A percentile compares a stretch with the other conserved stretches of the same genome.
Evolutionary conservation across 441 rosid species (phyloP).

Genomic region (Populus hybrid): DNA sequence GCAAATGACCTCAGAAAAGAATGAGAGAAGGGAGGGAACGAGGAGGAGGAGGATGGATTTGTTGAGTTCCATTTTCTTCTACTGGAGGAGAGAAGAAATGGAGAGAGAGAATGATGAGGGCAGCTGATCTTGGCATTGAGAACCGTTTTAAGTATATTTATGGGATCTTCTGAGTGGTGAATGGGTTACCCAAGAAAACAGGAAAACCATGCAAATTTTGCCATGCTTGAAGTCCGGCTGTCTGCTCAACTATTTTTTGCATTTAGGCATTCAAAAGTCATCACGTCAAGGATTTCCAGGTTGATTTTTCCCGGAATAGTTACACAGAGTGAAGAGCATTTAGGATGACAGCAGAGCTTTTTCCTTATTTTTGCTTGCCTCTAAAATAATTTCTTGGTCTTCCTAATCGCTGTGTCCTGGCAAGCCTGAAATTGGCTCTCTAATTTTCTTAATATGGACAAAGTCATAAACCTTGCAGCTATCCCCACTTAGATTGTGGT

Average conservation of each 20-base stretch:
- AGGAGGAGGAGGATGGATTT: slow-evolving; percentile 4
- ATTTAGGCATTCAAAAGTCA: neutral
- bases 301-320: neutral
- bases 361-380: neutral
- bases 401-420: neutral
- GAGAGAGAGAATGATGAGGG: neutral
- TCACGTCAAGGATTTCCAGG: neutral
- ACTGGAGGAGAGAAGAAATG: neutral
- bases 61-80: slow-evolving; percentile 23
- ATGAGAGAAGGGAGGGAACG: slow-evolving; percentile 15
- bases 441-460: neutral
- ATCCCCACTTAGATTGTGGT: neutral
- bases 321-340: neutral
- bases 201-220: slow-evolving; percentile 2
- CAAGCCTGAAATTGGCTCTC: neutral
- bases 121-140: neutral
- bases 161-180: neutral
- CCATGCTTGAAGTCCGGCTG: neutral
- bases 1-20: slow-evolving; percentile 11
- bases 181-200: neutral
- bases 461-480: neutral
- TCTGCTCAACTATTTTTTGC: neutral
- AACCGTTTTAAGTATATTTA: neutral
- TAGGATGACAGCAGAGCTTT: neutral
- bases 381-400: neutral